These are phyloP conservation scores for Taiwanofungus camphoratus DNA, from an alignment of 1,284 basidiomycete genomes.

Conservation along the genomic window DNA sequence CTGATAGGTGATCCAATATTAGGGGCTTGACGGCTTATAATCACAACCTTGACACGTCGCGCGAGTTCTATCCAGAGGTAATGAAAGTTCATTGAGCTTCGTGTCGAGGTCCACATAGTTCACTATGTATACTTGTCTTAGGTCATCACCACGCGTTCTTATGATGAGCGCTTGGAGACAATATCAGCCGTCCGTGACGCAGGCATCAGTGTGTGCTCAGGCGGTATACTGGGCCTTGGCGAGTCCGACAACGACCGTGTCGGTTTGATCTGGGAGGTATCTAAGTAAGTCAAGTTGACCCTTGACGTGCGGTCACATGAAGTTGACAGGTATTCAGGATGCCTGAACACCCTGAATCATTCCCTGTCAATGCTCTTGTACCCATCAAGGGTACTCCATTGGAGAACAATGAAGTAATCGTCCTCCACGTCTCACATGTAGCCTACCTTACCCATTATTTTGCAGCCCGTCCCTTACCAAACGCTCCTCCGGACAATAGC, in stretches of 20 bases:
- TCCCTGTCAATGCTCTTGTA: slow-evolving; percentile 95
- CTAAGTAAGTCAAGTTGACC: slow-evolving; percentile 56
- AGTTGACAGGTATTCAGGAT: slow-evolving; percentile 47
- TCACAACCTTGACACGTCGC: slow-evolving; percentile 97
- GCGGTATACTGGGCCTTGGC: slow-evolving; percentile 93
- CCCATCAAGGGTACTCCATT: slow-evolving; percentile 73
- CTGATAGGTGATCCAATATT: slow-evolving; percentile 1
- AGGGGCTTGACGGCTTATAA: slow-evolving; percentile 96
- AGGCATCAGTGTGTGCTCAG: slow-evolving; percentile 96
- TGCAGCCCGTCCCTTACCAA: slow-evolving; percentile 74
- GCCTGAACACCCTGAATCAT: slow-evolving; percentile 94
- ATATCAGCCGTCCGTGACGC: slow-evolving; percentile 89
- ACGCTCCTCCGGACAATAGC: slow-evolving; percentile 91
- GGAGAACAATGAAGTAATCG: slow-evolving; percentile 60
- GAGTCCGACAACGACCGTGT: slow-evolving; percentile 89
- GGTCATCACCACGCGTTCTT: slow-evolving; percentile 94
- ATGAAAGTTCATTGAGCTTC: slow-evolving; percentile 6
- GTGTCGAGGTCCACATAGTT: slow-evolving; percentile 2
- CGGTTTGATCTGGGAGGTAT: slow-evolving; percentile 92
- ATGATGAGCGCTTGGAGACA: slow-evolving; percentile 90
- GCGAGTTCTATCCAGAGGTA: slow-evolving; percentile 94
- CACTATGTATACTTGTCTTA: slow-evolving; percentile 24
- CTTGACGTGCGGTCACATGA: slow-evolving; percentile 1
- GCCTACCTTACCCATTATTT: neutral
- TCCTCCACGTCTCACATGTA: slow-evolving; percentile 2